Evolutionary conservation across 2,329 filamentous ascomycete species (phyloP), one percentile per base, ranked within the genome.

Genomic region (Colletotrichum sp.): DNA sequence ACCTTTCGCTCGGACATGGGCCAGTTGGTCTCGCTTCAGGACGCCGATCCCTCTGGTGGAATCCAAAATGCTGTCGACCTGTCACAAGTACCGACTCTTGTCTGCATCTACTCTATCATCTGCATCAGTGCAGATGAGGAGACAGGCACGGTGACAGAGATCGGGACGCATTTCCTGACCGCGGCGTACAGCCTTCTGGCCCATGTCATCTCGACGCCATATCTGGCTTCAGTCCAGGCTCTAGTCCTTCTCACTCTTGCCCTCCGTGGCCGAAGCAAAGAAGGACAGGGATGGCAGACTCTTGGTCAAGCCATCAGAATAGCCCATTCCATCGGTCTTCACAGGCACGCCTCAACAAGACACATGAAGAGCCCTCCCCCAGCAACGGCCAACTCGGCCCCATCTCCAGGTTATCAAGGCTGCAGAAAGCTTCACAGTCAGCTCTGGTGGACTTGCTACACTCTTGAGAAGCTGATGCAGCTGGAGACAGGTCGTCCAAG

Each of bases 371-470:
- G n/a, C 3, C 52, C 69, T 7, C 69, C 76, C 10, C 36, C 39
- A 13, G 21, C 44, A 28, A 60, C 34, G 36, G 52, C n/a, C 34
- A 69, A 32, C 7, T 75, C 60, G 21, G 44, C n/a, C 26, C 57
- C 66, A 5, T 73, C 66, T 5, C 66, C 66, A 3, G 71, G 71
- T 10, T 73, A 68, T 55, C 62, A 64, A 13, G 62, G 65, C 18
- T 85, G 88, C 3, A 81, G 85, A 34, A 88, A 90, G 77, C 87
- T 88, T 5, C 85, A 89, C 2, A 81, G 86, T 15, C 82, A 88
- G 1, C 88, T 90, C 64, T 90, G 90, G 77, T 90, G 88, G 88
- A 86, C 88, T 0, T 90, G 88, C 74, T 90, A 89, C 70, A 88
- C 90, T 16, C 83, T 90, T 1, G 88, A 90, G 59, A 80, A 79